phyloP scores from a whole-genome alignment of 2,329 filamentous ascomycete genomes.

The Plenodomus lindquistii region DNA sequence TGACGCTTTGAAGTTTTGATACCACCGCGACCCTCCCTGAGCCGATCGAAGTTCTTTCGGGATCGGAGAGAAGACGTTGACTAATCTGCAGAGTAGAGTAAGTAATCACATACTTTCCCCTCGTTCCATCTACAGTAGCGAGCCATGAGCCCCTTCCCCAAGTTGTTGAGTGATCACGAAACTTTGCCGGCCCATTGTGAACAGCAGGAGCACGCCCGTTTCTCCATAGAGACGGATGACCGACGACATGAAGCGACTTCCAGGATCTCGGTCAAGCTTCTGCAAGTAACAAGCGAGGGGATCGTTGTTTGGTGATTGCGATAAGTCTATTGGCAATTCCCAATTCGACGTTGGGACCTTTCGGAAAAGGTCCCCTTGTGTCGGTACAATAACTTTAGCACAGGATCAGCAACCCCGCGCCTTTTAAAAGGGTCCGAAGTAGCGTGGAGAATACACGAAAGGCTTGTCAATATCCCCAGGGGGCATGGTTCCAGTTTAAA shows the following conservation, averaged over 20 bases:
- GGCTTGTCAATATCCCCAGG: neutral
- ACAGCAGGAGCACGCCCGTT: neutral
- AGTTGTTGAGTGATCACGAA: neutral
- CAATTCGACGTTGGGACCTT: neutral
- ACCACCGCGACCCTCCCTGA: neutral
- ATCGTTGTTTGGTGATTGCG: neutral
- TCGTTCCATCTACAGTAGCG: neutral
- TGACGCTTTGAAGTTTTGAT: neutral
- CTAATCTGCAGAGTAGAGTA: neutral
- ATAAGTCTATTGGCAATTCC: neutral
- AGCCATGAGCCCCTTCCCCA: neutral
- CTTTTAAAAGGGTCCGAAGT: no score
- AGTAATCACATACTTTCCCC: neutral
- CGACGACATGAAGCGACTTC: neutral
- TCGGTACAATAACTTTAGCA: neutral
- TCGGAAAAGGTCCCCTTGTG: neutral
- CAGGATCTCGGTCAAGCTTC: neutral
- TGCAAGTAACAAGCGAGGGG: neutral
- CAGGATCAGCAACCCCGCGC: no score
- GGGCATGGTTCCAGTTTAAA: neutral
- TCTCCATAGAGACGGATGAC: neutral
- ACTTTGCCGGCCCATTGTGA: neutral
- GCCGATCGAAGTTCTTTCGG: neutral
- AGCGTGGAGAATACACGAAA: no score
- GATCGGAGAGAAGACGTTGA: neutral